Percentiles rank a stretch among this genome's conserved stretches.
Evolutionary conservation across 805 yeast species (phyloP).

Genomic region (Saccharomycopsis fibuligera): DNA sequence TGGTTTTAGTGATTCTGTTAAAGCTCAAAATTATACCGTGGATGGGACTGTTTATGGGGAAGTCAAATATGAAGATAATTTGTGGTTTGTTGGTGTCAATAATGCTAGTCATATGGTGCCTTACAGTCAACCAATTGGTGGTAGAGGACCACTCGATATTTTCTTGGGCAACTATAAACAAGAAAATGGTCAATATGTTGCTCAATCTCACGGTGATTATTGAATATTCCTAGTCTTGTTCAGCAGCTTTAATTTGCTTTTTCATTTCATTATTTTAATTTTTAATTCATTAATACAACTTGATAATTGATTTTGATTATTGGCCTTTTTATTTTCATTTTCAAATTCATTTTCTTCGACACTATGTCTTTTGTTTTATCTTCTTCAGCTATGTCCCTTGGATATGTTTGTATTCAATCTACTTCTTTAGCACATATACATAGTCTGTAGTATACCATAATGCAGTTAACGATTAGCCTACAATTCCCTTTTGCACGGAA

Average conservation of each 20-base stretch:
- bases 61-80: conserved; percentile 45
- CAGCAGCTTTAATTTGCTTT: background rate
- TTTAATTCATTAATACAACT: background rate
- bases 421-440: too few relatives aligned
- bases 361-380: too few relatives aligned
- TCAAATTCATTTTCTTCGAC: too few relatives aligned
- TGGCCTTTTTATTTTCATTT: too few relatives aligned
- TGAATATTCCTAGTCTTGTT: background rate
- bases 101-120: conserved; percentile 81
- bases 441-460: too few relatives aligned
- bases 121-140: conserved; percentile 52
- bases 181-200: conserved; percentile 5
- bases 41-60: conserved; percentile 28
- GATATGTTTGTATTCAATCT: too few relatives aligned
- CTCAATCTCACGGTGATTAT: conserved; percentile 15
- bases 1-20: conserved; percentile 11
- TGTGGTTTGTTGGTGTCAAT: conserved; percentile 55
- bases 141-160: conserved; percentile 52
- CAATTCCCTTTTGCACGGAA: too few relatives aligned
- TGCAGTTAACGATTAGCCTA: too few relatives aligned
- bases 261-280: background rate
- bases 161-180: conserved; percentile 29
- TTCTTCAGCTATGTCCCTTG: too few relatives aligned
- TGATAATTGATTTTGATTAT: too few relatives aligned
- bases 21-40: conserved; percentile 9